Base-by-base conservation (phyloP, 306 rosid species). In the Cucumis cinereus region DNA sequence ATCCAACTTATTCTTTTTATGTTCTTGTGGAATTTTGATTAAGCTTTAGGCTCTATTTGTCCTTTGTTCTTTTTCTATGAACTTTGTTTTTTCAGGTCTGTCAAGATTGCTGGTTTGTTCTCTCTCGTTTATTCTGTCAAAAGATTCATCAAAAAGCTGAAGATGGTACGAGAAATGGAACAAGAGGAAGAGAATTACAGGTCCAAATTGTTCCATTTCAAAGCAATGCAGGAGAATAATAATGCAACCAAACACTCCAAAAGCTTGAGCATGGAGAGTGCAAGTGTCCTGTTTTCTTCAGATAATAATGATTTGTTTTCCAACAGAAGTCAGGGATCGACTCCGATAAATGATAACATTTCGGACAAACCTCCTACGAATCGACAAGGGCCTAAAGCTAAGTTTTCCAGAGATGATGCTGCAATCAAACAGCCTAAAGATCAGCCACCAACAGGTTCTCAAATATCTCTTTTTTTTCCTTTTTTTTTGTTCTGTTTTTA, bases 221-320 rank as follows among this genome's bases (percentile, higher is more conserved):
- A 53, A 68, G 86, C 86, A 24, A 80, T 85, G 79, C 67, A 77
- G 84, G 91, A 84, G 13, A 57, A 75, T 61, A 61, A 61, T 14
- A 70, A 43, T 15, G 38, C 86, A 20, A 90, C 86, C 16, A 74
- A 86, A 66, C 92, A 86, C 64, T 12, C 93, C 60, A 92, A 85
- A 83, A 94, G 95, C 79, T 81, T 89, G 85, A 90, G 96, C 80
- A 17, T 79, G 75, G 96, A 92, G 62, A 80, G 82, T 79, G 85
- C 85, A 0, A 76, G 15, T 57, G 0, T 58, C 1, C 54, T 85
- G 7, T 86, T 85, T n/a, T 61, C 79, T 71, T 0, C 53, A 9
- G 86, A 87, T 0, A 88, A 89, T 16, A 79, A 88, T 55, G 57
- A 54, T n/a, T 55, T 26, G 24, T 47, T 26, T 4, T 38, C 89